Evolutionary conservation across 2,329 filamentous ascomycete genomes (phyloP), one percentile per base, ranked within the genome.

Genomic region (Calonectria montana): DNA sequence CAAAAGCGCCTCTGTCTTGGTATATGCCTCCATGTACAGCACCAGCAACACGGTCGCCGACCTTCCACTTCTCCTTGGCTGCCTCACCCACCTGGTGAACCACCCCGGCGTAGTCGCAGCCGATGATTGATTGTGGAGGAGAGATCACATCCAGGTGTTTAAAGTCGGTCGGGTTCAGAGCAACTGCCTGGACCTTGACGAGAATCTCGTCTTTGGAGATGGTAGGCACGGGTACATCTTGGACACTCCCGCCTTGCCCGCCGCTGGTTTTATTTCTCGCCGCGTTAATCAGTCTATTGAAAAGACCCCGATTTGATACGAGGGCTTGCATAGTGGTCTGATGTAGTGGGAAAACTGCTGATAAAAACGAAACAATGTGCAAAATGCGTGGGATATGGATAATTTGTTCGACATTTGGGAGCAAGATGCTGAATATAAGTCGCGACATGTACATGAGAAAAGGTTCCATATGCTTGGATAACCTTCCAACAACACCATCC

Each of bases 71-170:
- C 7, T 23, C 57, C 13, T 29, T 29, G 7, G 67, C 73, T 27
- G 68, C 64, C 2, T 67, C 41, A 6, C 82, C 81, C 25, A 83
- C 74, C 57, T 80, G 70, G 15, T 78, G 71, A 13, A 84, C 79
- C 21, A 64, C 61, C 9, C 59, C 59, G 4, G 59, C 37, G 16
- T 63, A 45, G 35, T 68, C 66, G 23, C 66, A 69, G 5, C 66
- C 66, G 9, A 57, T 43, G 45, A 64, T 55, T 25, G 57, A 63
- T 2, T 29, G 3, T 29, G 57, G 25, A 4, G 66, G 66, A 7
- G 65, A 63, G 45, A 69, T 9, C 2, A 63, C 18, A 10, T 69
- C 66, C 15, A 69, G 47, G 27, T 69, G 57, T 29, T 69, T 69
- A 39, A 63, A 69, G 66, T 69, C 57, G 25, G 57, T 69, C 12